Percentiles rank a stretch among this genome's conserved stretches.
Conservation (phyloP, 2,329 filamentous ascomycete species). For the Hypocreales sp. region DNA sequence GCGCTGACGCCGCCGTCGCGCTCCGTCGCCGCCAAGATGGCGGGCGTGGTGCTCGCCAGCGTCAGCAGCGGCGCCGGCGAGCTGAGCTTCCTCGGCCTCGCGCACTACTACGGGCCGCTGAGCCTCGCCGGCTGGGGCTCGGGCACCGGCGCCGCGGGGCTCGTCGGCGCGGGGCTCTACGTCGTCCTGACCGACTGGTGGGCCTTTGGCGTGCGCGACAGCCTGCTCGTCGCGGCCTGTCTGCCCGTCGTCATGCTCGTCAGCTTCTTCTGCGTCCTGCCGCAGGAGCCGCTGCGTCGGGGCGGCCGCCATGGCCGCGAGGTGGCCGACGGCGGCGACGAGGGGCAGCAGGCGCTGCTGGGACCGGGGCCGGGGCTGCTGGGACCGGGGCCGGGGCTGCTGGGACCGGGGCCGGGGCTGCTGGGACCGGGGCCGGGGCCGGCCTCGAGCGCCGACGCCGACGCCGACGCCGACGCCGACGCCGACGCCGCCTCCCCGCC, state of each 20-base stretch:
- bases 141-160: constrained; percentile 76
- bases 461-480: background rate
- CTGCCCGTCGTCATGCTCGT: constrained; percentile 70
- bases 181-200: constrained; percentile 72
- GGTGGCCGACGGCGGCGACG: constrained; percentile 13
- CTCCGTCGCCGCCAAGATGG: constrained; percentile 60
- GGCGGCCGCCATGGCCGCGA: too few relatives aligned
- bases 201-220: constrained; percentile 56
- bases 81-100: constrained; percentile 77
- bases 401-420: background rate
- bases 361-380: background rate
- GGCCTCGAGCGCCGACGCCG: background rate
- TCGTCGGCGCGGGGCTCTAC: constrained; percentile 79
- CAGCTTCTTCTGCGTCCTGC: constrained; percentile 74
- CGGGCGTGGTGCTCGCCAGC: constrained; percentile 72
- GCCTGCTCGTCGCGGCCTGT: constrained; percentile 62
- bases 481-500: constrained; percentile 23
- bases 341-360: too few relatives aligned
- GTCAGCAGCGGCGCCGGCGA: constrained; percentile 78
- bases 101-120: constrained; percentile 82
- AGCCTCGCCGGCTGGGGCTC: constrained; percentile 85
- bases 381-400: background rate
- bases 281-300: constrained; percentile 24
- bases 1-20: constrained; percentile 56
- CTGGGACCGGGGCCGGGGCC: background rate